These are phyloP conservation scores for Hortaea werneckii DNA, from an alignment of 2,329 filamentous ascomycete genomes.

Conservation along the genomic window DNA sequence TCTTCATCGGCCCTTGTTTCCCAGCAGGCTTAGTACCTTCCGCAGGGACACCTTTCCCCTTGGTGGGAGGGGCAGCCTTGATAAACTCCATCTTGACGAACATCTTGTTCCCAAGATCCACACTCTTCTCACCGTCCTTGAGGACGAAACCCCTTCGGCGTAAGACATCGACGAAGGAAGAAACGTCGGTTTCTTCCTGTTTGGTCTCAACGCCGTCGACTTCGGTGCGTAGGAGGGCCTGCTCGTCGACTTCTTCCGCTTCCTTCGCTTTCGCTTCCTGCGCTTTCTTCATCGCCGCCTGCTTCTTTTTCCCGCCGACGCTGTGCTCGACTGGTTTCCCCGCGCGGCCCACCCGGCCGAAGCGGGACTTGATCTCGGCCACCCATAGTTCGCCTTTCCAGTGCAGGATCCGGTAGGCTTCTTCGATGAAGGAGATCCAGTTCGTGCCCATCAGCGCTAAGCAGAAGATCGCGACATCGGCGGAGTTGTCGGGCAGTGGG, in stretches of 20 bases:
- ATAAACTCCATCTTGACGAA: constrained; percentile 95
- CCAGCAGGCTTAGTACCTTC: constrained; percentile 28
- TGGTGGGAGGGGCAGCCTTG: constrained; percentile 65
- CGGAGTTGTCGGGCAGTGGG: constrained; percentile 61
- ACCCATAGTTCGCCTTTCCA: constrained; percentile 97
- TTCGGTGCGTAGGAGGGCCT: constrained; percentile 50
- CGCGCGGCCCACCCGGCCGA: constrained; percentile 50
- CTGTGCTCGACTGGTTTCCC: constrained; percentile 52
- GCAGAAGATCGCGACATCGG: constrained; percentile 89
- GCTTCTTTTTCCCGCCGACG: constrained; percentile 54
- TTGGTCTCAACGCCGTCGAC: constrained; percentile 57
- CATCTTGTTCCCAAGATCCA: constrained; percentile 91
- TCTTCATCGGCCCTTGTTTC: constrained; percentile 27
- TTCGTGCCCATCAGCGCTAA: constrained; percentile 98
- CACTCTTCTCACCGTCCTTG: constrained; percentile 50
- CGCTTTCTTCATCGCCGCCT: constrained; percentile 26
- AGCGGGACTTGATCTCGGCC: constrained; percentile 90
- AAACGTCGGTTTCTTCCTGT: constrained; percentile 71
- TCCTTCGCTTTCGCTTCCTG: constrained; percentile 39
- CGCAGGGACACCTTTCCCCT: constrained; percentile 58
- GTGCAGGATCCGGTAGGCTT: constrained; percentile 82
- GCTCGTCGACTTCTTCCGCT: constrained; percentile 44
- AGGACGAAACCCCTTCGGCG: constrained; percentile 75
- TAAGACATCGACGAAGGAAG: constrained; percentile 76
- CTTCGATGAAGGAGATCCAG: constrained; percentile 93